Evolutionary conservation across 352 stramenopile species (phyloP).

Genomic region (Phytophthora sp.): DNA sequence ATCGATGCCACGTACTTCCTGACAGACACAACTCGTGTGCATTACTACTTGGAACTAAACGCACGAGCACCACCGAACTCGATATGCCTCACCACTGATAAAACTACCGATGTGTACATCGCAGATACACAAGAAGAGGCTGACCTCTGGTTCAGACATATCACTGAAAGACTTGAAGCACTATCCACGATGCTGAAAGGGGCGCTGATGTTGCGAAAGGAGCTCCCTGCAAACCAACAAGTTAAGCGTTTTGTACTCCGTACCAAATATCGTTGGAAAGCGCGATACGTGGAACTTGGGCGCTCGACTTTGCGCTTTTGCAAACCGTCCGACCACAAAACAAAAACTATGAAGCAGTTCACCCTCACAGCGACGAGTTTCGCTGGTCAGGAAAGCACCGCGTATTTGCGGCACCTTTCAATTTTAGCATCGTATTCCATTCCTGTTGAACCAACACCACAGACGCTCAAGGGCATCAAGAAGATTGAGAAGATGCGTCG

Average conservation of each 20-base stretch:
- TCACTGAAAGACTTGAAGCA: conserved; percentile 57
- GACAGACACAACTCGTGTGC: conserved; percentile 39
- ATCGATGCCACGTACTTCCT: conserved; percentile 71
- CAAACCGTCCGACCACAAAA: conserved; percentile 44
- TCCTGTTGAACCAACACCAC: conserved; percentile 36
- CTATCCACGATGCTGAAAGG: conserved; percentile 60
- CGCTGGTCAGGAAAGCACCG: conserved; percentile 61
- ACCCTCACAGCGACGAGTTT: conserved; percentile 58
- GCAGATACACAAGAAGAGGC: conserved; percentile 56
- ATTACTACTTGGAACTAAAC: conserved; percentile 75
- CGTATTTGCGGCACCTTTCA: conserved; percentile 48
- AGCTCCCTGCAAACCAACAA: conserved; percentile 50
- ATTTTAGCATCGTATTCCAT: conserved; percentile 51
- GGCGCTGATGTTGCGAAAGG: conserved; percentile 58
- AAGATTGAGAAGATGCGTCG: conserved; percentile 37
- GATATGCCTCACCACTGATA: conserved; percentile 71
- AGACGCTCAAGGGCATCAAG: conserved; percentile 35
- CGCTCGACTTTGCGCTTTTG: conserved; percentile 63
- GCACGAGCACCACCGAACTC: conserved; percentile 56
- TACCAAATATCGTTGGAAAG: conserved; percentile 77
- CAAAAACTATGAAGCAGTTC: conserved; percentile 76
- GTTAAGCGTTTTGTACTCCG: conserved; percentile 57
- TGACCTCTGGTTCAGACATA: conserved; percentile 49
- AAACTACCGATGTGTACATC: conserved; percentile 61
- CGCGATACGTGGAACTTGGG: conserved; percentile 58